Evolutionary conservation across 768 basidiomycete genomes (phyloP), one percentile per base, ranked within the genome.

Genomic region (Terana coerulea): DNA sequence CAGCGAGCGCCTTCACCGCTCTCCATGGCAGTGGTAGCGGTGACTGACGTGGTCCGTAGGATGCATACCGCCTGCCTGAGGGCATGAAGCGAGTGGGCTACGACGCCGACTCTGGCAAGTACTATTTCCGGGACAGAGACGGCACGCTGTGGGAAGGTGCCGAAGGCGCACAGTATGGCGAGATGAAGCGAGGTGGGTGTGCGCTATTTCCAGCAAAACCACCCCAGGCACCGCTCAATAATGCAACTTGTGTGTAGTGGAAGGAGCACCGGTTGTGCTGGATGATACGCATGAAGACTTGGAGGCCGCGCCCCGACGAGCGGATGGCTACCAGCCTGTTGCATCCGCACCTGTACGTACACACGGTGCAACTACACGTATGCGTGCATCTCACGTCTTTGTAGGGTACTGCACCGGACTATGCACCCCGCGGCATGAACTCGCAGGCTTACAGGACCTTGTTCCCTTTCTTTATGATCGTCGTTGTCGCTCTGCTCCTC

Each of bases 381-480:
- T 40, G 22, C 9, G 43, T 26, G 22, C 22, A 47, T 47, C 25
- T 33, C 15, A 25, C 21, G 7, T 15, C 44, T 11, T 4, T 21
- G 21, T 21, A 25, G 26, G 45, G n/a, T 47, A 21, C 35, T n/a
- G 22, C 43, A 41, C 21, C 29, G 24, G 25, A 25, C 34, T 7
- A 6, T 33, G 29, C 31, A 14, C 40, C 42, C 19, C 49, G 42
- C 41, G 22, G 26, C 15, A 42, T 50, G 5, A 51, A 46, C 43
- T 36, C 49, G 11, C 43, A 41, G 25, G 70, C 79, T 8, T 84
- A 84, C 58, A 75, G 79, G 19, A 76, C 81, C 0, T 72, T 86
- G 6, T 82, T 84, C 60, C 84, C 84, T 12, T 86, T 86, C 70
- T 83, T 86, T 70, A 79, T 86, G 50, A 75, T 84, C 40, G 75